Percentiles rank a stretch among this genome's conserved stretches.
These are phyloP conservation scores for Termitomyces sp. DNA, from an alignment of 768 basidiomycete genomes.

Conservation along the genomic window DNA sequence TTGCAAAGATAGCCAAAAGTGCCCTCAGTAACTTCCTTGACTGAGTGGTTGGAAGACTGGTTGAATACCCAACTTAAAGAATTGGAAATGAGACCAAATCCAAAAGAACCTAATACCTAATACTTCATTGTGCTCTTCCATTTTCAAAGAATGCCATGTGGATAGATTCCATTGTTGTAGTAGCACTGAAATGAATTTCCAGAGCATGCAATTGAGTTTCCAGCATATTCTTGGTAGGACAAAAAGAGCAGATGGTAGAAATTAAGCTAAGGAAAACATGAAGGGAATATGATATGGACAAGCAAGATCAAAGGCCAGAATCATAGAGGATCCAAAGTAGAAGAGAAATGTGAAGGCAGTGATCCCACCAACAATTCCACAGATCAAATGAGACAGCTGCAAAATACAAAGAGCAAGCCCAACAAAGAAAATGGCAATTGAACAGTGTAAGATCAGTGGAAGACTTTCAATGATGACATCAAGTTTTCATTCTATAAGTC, in stretches of 20 bases:
- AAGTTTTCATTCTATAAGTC: neutral
- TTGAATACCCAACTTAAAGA: neutral
- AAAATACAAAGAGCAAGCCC: neutral
- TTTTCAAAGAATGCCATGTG: too few relatives aligned
- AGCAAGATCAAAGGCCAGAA: neutral
- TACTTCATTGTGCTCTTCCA: neutral
- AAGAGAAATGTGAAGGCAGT: neutral
- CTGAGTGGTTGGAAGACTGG: neutral
- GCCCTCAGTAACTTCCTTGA: neutral
- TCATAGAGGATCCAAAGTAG: neutral
- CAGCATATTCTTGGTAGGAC: too few relatives aligned
- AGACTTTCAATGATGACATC: neutral
- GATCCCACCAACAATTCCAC: neutral
- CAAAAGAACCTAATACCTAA: too few relatives aligned
- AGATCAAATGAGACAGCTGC: neutral
- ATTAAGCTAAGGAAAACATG: neutral
- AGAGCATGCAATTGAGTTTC: too few relatives aligned
- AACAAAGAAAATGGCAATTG: neutral
- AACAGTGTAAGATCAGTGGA: neutral
- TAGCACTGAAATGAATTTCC: too few relatives aligned
- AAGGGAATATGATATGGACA: neutral
- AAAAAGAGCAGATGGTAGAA: neutral
- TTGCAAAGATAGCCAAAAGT: too few relatives aligned
- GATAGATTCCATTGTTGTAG: too few relatives aligned
- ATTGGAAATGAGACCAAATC: too few relatives aligned